Percentiles rank a stretch among this genome's conserved stretches.
These are phyloP conservation scores for Thielaviopsis populi DNA, from an alignment of 2,329 filamentous ascomycete species.

Conservation along the genomic window DNA sequence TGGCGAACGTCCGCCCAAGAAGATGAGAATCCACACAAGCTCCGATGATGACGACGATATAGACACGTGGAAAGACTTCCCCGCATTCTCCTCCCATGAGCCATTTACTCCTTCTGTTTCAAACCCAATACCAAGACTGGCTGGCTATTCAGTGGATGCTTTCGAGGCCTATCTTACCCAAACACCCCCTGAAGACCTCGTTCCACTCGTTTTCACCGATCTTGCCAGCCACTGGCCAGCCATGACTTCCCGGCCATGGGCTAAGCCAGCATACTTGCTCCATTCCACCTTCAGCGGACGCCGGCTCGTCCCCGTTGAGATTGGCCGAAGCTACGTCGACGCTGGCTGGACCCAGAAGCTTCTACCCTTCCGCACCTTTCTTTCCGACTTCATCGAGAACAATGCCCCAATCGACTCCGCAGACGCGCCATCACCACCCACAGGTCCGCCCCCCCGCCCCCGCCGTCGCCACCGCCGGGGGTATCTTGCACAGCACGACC, in stretches of 20 bases:
- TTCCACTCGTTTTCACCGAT: slow-evolving; percentile 56
- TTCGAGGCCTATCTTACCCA: slow-evolving; percentile 48
- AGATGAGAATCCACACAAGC: slow-evolving; percentile 3
- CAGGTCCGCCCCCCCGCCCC: not conserved
- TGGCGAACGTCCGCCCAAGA: slow-evolving; percentile 15
- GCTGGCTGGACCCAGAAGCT: slow-evolving; percentile 71
- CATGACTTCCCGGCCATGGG: slow-evolving; percentile 52
- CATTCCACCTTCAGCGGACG: slow-evolving; percentile 58
- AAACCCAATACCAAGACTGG: slow-evolving; percentile 28
- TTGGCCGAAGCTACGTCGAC: slow-evolving; percentile 79
- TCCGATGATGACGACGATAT: not conserved
- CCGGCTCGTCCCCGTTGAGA: slow-evolving; percentile 70
- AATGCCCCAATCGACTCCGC: not conserved
- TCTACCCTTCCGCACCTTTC: slow-evolving; percentile 57
- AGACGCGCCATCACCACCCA: not conserved
- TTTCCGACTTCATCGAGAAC: slow-evolving; percentile 42
- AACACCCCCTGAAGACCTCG: slow-evolving; percentile 20
- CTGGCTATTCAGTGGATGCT: slow-evolving; percentile 36
- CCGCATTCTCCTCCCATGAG: slow-evolving; percentile 11
- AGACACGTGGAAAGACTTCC: slow-evolving; percentile 4
- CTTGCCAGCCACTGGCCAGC: slow-evolving; percentile 64
- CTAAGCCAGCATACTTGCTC: slow-evolving; percentile 56
- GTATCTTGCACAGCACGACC: slow-evolving; percentile 84
- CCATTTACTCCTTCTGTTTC: slow-evolving; percentile 29
- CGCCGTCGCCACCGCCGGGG: slow-evolving; percentile 35